Percentiles rank a stretch among this genome's conserved stretches.
phyloP scores from a whole-genome alignment of 2,329 filamentous ascomycete genomes.

The Chrysoporthe deuterocubensis region DNA sequence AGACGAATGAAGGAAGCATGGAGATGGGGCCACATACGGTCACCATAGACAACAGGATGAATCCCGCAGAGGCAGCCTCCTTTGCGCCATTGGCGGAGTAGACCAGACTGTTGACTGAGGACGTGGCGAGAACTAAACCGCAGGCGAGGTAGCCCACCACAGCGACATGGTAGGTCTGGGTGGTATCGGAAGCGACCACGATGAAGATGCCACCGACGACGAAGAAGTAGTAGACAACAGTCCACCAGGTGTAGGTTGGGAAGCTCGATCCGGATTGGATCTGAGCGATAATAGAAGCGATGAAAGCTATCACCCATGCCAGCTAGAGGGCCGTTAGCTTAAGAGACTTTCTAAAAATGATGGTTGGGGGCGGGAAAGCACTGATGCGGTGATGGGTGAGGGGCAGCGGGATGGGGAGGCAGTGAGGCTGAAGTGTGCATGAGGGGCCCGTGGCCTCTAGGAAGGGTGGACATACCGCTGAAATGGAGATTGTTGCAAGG shows the following conservation, averaged over 20 bases:
- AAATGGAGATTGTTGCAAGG: constrained; percentile 90
- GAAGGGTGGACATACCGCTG: constrained; percentile 61
- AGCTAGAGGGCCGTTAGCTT: constrained; percentile 60
- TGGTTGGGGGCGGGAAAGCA: constrained; percentile 11
- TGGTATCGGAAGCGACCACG: constrained; percentile 82
- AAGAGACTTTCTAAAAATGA: constrained; percentile 15
- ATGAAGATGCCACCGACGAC: constrained; percentile 79
- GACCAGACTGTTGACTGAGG: constrained; percentile 83
- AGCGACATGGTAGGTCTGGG: constrained; percentile 89
- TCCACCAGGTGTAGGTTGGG: constrained; percentile 93
- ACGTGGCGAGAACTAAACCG: constrained; percentile 83
- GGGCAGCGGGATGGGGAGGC: constrained; percentile 5
- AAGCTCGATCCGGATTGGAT: constrained; percentile 59
- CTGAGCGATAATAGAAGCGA: constrained; percentile 78
- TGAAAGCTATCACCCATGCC: constrained; percentile 92
- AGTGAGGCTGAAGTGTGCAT: constrained; percentile 4
- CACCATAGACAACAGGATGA: constrained; percentile 92
- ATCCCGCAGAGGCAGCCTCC: constrained; percentile 88
- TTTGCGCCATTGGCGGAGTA: constrained; percentile 74
- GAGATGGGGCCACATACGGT: constrained; percentile 62
- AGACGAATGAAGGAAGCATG: background rate
- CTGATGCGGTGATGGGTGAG: background rate
- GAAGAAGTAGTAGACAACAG: constrained; percentile 82
- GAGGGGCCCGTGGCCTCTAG: background rate
- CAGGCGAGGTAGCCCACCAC: constrained; percentile 85